Evolutionary conservation across 2,329 filamentous ascomycete genomes (phyloP).

Genomic region (Arthrobotrys iridis): DNA sequence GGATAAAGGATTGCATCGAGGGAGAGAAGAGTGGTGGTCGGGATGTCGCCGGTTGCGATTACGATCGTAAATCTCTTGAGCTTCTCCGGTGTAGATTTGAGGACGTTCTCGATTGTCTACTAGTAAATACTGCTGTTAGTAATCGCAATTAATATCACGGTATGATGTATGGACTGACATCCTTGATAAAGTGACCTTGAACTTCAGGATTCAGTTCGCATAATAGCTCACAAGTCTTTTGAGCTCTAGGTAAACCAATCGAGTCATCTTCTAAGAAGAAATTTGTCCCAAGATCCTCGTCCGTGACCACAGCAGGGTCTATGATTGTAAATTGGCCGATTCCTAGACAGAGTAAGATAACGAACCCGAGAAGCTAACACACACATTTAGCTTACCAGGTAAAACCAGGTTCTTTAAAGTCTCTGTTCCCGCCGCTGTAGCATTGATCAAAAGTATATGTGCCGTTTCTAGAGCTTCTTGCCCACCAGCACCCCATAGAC

Average conservation of each 20-base stretch:
- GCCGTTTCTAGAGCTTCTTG: slow-evolving; percentile 90
- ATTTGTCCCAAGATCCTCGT: slow-evolving; percentile 90
- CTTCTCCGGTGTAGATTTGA: slow-evolving; percentile 32
- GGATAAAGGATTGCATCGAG: slow-evolving; percentile 53
- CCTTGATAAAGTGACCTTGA: slow-evolving; percentile 73
- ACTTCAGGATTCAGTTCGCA: slow-evolving; percentile 94
- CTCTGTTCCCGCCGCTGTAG: slow-evolving; percentile 87
- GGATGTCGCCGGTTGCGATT: slow-evolving; percentile 49
- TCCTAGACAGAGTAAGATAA: slow-evolving; percentile 63
- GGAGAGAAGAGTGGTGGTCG: slow-evolving; percentile 52
- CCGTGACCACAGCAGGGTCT: slow-evolving; percentile 78
- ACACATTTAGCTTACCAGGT: slow-evolving; percentile 69
- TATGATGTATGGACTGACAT: slow-evolving; percentile 63
- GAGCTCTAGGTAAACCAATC: slow-evolving; percentile 79
- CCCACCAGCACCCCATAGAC: slow-evolving; percentile 92
- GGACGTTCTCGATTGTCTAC: slow-evolving; percentile 30
- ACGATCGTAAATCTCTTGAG: slow-evolving; percentile 41
- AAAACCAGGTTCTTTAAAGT: slow-evolving; percentile 97
- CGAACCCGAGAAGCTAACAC: background rate
- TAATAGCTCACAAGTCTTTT: slow-evolving; percentile 79
- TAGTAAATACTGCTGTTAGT: slow-evolving; percentile 3
- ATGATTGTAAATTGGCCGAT: slow-evolving; percentile 92
- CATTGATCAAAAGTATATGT: slow-evolving; percentile 90
- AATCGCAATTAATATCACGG: background rate
- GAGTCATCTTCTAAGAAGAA: slow-evolving; percentile 89